These are phyloP conservation scores for Coniochaeta ligniaria DNA, from an alignment of 2,329 filamentous ascomycete species.

Conservation along the genomic window DNA sequence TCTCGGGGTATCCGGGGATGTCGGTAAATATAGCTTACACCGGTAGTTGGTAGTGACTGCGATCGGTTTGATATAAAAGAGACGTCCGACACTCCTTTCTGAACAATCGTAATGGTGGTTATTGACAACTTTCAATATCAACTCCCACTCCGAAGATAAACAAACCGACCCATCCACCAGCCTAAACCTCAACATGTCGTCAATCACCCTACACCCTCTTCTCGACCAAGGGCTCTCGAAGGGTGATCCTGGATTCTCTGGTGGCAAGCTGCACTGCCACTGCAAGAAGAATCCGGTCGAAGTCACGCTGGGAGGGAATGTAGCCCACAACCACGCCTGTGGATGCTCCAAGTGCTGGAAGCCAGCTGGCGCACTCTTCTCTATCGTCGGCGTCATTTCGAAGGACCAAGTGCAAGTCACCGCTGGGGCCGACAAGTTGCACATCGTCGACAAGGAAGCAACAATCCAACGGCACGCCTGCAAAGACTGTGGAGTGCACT, in stretches of 20 bases:
- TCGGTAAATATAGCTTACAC: neutral
- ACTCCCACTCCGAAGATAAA: neutral
- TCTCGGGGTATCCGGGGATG: neutral
- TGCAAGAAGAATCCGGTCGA: conserved; percentile 49
- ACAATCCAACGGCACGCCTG: conserved; percentile 56
- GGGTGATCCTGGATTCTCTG: conserved; percentile 45
- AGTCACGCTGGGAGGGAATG: conserved; percentile 48
- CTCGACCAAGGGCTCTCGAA: conserved; percentile 55
- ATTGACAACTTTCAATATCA: neutral
- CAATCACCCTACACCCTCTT: conserved; percentile 45
- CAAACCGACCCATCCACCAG: neutral
- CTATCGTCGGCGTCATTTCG: conserved; percentile 55
- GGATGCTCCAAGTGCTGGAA: conserved; percentile 71
- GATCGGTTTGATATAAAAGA: neutral
- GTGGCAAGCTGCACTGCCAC: conserved; percentile 56
- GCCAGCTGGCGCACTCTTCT: conserved; percentile 55
- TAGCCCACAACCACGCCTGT: conserved; percentile 64
- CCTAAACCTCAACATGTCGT: neutral
- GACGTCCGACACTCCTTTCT: neutral
- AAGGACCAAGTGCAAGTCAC: conserved; percentile 46
- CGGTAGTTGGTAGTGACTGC: neutral
- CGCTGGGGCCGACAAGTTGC: conserved; percentile 50
- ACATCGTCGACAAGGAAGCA: conserved; percentile 46
- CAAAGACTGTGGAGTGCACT: conserved; percentile 51
- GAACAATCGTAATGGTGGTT: neutral